These are phyloP conservation scores for Mucor irregularis DNA, from an alignment of 371 early-diverging fungal genomes.

Conservation along the genomic window DNA sequence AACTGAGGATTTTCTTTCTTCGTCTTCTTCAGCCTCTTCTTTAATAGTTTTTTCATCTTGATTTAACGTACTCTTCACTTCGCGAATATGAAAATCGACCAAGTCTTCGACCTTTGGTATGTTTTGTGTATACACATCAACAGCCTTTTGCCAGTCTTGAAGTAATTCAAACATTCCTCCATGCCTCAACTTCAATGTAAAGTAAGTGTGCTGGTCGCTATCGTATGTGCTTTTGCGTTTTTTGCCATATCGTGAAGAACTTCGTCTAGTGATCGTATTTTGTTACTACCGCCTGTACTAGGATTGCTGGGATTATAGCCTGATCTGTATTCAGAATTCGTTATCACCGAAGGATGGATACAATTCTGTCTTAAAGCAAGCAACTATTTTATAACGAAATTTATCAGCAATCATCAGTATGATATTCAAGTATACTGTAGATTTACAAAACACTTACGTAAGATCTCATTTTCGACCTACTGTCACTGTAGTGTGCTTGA, in stretches of 20 bases:
- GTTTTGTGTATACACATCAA: conserved; percentile 14
- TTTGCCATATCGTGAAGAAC: conserved; percentile 5
- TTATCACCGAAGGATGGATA: conserved; percentile 39
- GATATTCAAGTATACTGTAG: too few relatives aligned
- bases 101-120: conserved; percentile 5
- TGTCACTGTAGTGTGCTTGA: too few relatives aligned
- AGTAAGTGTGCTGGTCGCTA: conserved; percentile 6
- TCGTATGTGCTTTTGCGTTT: conserved; percentile 1
- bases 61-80: too few relatives aligned
- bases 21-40: conserved; percentile 9
- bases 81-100: conserved; percentile 2
- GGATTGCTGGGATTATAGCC: too few relatives aligned
- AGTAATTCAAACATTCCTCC: conserved; percentile 41
- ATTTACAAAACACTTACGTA: too few relatives aligned
- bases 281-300: too few relatives aligned
- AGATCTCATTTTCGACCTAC: too few relatives aligned
- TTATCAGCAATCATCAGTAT: too few relatives aligned
- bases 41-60: too few relatives aligned
- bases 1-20: not conserved
- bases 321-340: too few relatives aligned
- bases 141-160: conserved; percentile 15
- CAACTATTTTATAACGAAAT: too few relatives aligned
- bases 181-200: conserved; percentile 3
- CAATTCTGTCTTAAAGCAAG: conserved; percentile 36
- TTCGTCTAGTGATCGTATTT: not conserved